Base-by-base conservation (phyloP, 2,329 filamentous ascomycete genomes). In the Trichoderma oligosporum region DNA sequence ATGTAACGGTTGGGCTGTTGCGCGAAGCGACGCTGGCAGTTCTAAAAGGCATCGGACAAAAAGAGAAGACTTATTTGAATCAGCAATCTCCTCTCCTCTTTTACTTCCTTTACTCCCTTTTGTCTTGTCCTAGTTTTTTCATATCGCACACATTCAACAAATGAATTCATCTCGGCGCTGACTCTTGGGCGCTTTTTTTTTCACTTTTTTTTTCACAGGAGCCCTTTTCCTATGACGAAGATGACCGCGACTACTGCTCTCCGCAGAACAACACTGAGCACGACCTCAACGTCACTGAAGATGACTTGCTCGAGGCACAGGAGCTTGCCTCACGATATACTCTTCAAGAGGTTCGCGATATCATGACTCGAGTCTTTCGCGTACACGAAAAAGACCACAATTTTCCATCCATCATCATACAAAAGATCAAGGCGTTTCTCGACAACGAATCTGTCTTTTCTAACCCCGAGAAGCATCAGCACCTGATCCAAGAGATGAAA, bases 401-500 rank as follows among this genome's bases (percentile, higher is more conserved):
- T 60, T 76, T 76, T 41, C 74, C 74, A 7, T 63, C 70, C 2
- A 61, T 62, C 11, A 69, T 75, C 20, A 70, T 76, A 20, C 65
- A 70, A 31, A 75, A 74, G 64, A 75, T 76, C 56, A 68, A 70
- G 58, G 64, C 68, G 14, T 76, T 76, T 47, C 68, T 76, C 31
- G 76, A 68, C 12, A 77, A 79, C 57, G 72, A 78, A 4, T 70
- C 74, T 39, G 63, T 79, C 31, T 74, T 77, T 61, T 68, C 54
- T 53, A 69, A 76, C 25, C 78, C 77, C 16, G 74, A 79, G 38
- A 74, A 77, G 61, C 71, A 82, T 60, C 70, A 74, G 58, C 71
- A 76, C 9, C 64, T 80, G 20, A 78, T 82, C 45, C 71, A 75
- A 53, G 77, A 80, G 67, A 81, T 82, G 76, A 82, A 80, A 65